Evolutionary conservation across 2,329 filamentous ascomycete genomes (phyloP), one percentile per base, ranked within the genome.

Genomic region (Decorospora gaudefroyi): DNA sequence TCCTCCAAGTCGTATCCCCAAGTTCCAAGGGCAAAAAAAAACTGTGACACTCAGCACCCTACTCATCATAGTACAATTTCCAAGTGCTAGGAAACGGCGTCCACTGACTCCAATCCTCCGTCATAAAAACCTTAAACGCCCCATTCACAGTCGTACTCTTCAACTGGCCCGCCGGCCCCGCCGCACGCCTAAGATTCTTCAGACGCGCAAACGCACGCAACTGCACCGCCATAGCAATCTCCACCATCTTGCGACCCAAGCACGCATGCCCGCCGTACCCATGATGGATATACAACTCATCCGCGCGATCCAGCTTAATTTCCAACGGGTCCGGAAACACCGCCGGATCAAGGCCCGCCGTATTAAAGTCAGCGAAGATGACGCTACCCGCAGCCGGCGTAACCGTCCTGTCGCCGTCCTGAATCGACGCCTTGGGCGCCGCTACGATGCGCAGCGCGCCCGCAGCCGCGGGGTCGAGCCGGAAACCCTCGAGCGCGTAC

Each of bases 401-500:
- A 10, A 23, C 6, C 6, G 21, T 23, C 6, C 10, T 23, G 6
- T 28, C 83, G 2, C 82, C 12, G 26, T 28, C 26, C 13, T 28
- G 26, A n/a, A n/a, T 15, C 5, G 10, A n/a, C 6, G 13, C 13
- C 6, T n/a, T n/a, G 6, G 10, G 10, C 6, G 10, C 26, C 6
- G 10, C 11, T 6, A 28, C 26, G 10, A 28, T 28, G 11, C 26
- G 26, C n/a, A 28, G n/a, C 6, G 10, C 13, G n/a, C 26, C 11
- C 5, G 10, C 11, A 74, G 7, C 80, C 78, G 41, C 82, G 80
- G 0, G 80, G 3, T 82, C 81, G 39, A 91, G 75, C 26, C 87
- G 83, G 42, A 87, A 78, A 10, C 83, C 87, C 68, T 91, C 87
- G 71, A 90, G 77, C 30, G 80, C 82, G 62, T 88, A 90, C 25